phyloP scores from a whole-genome alignment of 805 yeast genomes.

The Candida manassasensis region DNA sequence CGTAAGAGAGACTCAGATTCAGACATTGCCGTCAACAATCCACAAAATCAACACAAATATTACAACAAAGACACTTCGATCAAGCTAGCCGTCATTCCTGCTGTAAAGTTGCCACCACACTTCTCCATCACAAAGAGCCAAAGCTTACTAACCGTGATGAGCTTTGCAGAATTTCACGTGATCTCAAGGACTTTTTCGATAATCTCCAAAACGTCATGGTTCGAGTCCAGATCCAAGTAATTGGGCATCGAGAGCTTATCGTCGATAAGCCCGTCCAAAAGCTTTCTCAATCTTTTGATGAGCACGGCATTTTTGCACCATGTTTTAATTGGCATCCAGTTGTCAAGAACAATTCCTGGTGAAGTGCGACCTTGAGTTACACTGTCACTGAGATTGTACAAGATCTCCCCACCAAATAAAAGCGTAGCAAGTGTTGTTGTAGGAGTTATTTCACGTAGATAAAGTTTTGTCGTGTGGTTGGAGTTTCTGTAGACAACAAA shows the following conservation, averaged over 20 bases:
- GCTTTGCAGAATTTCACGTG: background rate
- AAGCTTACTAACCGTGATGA: no score
- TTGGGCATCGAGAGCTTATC: slow-evolving; percentile 45
- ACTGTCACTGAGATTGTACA: slow-evolving; percentile 47
- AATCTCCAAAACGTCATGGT: slow-evolving; percentile 18
- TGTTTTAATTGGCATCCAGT: slow-evolving; percentile 86
- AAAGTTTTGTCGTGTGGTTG: slow-evolving; percentile 62
- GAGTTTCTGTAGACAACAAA: slow-evolving; percentile 63
- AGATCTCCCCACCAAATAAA: slow-evolving; percentile 75
- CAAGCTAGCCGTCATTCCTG: no score
- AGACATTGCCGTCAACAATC: no score
- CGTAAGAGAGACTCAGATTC: no score
- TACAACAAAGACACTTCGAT: no score
- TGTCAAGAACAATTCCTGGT: slow-evolving; percentile 81
- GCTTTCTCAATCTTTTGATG: slow-evolving; percentile 59
- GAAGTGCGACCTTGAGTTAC: slow-evolving; percentile 47
- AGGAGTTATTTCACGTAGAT: slow-evolving; percentile 75
- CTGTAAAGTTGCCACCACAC: no score
- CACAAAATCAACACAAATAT: no score
- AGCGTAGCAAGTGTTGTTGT: slow-evolving; percentile 64
- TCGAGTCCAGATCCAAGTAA: slow-evolving; percentile 10
- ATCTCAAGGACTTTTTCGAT: slow-evolving; percentile 13
- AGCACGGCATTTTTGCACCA: slow-evolving; percentile 94
- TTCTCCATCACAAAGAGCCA: no score
- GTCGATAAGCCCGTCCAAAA: slow-evolving; percentile 66